Evolutionary conservation across 495 filamentous ascomycete species (phyloP).

Genomic region (Tuber borchii): DNA sequence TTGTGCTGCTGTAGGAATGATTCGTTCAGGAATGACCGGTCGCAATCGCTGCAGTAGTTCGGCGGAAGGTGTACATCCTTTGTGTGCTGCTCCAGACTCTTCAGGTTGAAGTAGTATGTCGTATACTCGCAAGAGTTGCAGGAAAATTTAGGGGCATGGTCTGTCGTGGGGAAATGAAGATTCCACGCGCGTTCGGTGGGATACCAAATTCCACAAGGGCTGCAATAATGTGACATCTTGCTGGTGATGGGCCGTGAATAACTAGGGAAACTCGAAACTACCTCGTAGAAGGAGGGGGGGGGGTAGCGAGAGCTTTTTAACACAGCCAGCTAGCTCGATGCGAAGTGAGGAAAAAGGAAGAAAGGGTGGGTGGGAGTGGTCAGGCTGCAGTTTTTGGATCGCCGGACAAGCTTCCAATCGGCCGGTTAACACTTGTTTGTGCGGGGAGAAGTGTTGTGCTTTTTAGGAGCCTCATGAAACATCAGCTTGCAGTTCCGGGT

Average conservation of each 20-base stretch:
- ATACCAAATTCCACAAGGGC: neutral
- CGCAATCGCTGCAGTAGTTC: neutral
- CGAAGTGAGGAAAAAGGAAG: neutral
- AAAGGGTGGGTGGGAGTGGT: neutral
- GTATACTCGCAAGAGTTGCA: neutral
- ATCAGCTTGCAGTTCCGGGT: neutral
- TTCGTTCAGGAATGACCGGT: slow-evolving; percentile 2
- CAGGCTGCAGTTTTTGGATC: neutral
- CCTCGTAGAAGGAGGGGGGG: neutral
- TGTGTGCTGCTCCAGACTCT: neutral
- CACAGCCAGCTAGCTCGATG: neutral
- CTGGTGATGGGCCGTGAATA: neutral
- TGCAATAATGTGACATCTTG: slow-evolving; percentile 4
- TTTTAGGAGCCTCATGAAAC: neutral
- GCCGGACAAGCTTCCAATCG: slow-evolving; percentile 1
- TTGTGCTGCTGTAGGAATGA: neutral
- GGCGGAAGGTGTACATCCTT: slow-evolving; percentile 1
- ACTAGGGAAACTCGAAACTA: slow-evolving; percentile 2
- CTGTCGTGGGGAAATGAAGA: neutral
- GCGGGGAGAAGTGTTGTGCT: neutral
- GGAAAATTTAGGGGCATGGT: neutral
- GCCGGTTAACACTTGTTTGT: neutral
- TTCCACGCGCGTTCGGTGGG: neutral
- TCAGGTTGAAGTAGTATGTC: neutral
- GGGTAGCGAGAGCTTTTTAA: neutral